These are phyloP conservation scores for Neopestalotiopsis sp. DNA, from an alignment of 2,329 filamentous ascomycete species.

Conservation along the genomic window DNA sequence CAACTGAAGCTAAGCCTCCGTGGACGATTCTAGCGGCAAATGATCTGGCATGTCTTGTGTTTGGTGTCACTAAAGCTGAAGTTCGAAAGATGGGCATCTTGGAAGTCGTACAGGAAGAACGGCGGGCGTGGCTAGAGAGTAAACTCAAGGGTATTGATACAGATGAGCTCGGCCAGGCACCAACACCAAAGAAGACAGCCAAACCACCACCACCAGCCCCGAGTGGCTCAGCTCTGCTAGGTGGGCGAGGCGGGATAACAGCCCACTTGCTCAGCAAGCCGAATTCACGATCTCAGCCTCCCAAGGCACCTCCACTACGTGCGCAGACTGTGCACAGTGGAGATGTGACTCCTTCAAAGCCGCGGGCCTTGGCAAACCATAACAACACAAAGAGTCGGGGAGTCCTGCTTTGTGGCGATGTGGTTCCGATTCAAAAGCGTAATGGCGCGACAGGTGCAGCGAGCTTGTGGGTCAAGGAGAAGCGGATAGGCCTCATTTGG, in stretches of 20 bases:
- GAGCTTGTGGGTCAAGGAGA: constrained; percentile 98
- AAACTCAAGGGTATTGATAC: constrained; percentile 74
- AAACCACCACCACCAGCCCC: constrained; percentile 45
- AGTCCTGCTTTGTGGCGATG: constrained; percentile 92
- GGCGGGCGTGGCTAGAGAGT: constrained; percentile 85
- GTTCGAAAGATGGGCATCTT: constrained; percentile 94
- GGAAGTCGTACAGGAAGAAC: constrained; percentile 90
- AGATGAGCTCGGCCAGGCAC: constrained; percentile 48
- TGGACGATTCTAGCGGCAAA: constrained; percentile 98
- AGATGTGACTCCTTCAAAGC: constrained; percentile 60
- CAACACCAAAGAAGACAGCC: constrained; percentile 41
- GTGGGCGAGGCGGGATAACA: constrained; percentile 78
- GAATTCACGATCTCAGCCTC: constrained; percentile 59
- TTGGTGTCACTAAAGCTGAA: constrained; percentile 96
- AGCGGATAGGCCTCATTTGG: constrained; percentile 92
- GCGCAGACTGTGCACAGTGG: constrained; percentile 69
- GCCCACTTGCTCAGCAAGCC: constrained; percentile 88
- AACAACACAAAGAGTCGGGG: constrained; percentile 80
- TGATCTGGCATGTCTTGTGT: constrained; percentile 94
- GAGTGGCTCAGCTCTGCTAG: constrained; percentile 62
- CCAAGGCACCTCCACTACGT: constrained; percentile 62
- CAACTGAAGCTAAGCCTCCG: constrained; percentile 86
- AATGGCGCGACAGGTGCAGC: constrained; percentile 92
- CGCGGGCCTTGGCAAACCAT: constrained; percentile 64
- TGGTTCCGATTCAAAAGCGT: constrained; percentile 96